Evolutionary conservation across 2,329 filamentous ascomycete genomes (phyloP), one percentile per base, ranked within the genome.

Genomic region (Coniochaeta hoffmannii): DNA sequence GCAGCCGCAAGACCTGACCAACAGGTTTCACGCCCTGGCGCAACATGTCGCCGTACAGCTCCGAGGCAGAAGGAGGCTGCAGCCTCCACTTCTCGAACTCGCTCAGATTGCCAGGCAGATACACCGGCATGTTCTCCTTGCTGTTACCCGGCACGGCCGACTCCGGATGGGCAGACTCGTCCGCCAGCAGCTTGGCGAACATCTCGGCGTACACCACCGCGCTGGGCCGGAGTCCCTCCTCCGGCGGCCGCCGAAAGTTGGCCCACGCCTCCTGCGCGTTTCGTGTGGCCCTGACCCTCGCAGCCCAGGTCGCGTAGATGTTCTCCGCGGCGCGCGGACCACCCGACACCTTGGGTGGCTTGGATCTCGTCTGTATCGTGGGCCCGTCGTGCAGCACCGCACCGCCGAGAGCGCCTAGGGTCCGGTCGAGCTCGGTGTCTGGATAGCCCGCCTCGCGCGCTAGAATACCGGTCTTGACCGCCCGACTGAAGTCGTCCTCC

Each of bases 81-180:
- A 83, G 71, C n/a, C 82, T 76, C 36, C 82, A 78, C 60, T 81
- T 82, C 56, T 88, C 87, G 55, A 85, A 81, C n/a, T 85, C 78
- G 57, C 76, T 87, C 63, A 76, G 78, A 67, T 77, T 88, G 67
- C 73, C 71, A 55, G 81, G 76, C 10, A 32, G 49, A 19, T 84
- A 71, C 19, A 82, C 75, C 1, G 80, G 74, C 12, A 77, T 69
- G 9, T 78, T 71, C 63, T 86, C 82, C 58, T 69, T 75, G 36
- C 73, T 73, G 61, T 89, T 86, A 12, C 87, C 87, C 6, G 86
- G 82, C 1, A 81, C 64, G 14, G 75, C 57, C 6, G 50, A 44
- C 0, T 57, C 53, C 2, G 50, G 26, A 56, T 63, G 51, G 17
- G 64, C 58, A 24, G 68, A 62, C 4, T 63, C 60, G 3, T 63